Evolutionary conservation across 306 rosid genomes (phyloP), one percentile per base, ranked within the genome.

Genomic region (Macrotyloma uniflorum): DNA sequence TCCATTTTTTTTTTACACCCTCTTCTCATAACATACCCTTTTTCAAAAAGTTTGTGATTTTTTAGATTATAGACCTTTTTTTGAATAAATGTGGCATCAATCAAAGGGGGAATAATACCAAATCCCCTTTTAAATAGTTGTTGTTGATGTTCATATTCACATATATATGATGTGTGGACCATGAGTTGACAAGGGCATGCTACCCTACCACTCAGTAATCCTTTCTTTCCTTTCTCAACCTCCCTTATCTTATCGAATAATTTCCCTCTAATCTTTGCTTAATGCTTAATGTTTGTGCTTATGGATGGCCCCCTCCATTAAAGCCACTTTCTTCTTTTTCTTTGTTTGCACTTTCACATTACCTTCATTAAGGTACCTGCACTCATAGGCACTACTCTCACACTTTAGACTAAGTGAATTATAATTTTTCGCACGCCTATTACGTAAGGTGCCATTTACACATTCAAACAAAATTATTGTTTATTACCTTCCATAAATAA

Each of bases 181-280:
- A 72, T 57, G 72, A 78, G 90, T 79, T 87, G 95, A 91, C 83
- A 89, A 90, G 98, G 98, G 96, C 88, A 89, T 87, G 83, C 88
- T 88, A 89, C 94, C 93, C 97, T 92, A 82, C 98, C 94, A 91
- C 88, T 84, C 28, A 80, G 74, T 75, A 74, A 86, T 83, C 85
- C 86, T 85, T 89, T 75, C 74, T 85, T 88, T 79, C 80, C 82
- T 82, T 82, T 85, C 86, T 82, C 85, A 83, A 83, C 82, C 82
- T 84, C 87, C 77, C 88, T 90, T 85, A 85, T 88, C 96, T 67
- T 81, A 67, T 86, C 77, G 91, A 89, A 90, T 89, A 88, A 90
- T 88, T 89, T 85, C 67, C 68, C 83, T 82, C 83, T 88, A 90
- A 94, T 89, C 85, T 85, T 85, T 90, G 78, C 88, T 91, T 91